Percentiles rank a stretch among this genome's conserved stretches.
phyloP scores from a whole-genome alignment of 2,329 filamentous ascomycete genomes.

The Hortaea sp. region DNA sequence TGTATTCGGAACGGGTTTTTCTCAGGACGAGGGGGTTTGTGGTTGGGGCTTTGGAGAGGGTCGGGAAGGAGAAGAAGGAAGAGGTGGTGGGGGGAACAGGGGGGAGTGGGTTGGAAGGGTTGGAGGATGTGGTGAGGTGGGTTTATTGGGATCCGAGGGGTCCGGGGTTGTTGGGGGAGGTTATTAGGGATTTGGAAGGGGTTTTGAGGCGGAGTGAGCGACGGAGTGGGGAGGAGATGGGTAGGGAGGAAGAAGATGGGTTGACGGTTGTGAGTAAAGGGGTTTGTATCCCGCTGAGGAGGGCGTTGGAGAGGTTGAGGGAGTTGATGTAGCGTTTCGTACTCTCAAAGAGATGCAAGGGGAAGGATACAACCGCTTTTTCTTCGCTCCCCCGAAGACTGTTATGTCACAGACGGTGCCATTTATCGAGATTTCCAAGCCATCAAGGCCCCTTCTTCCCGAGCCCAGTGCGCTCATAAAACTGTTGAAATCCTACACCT shows the following conservation, averaged over 20 bases:
- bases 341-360: too few species aligned
- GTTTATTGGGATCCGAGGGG: constrained; percentile 35
- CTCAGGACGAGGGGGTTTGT: constrained; percentile 16
- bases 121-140: constrained; percentile 44
- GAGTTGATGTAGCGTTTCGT: constrained; percentile 6
- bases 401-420: too few species aligned
- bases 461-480: too few species aligned
- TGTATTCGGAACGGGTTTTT: constrained; percentile 22
- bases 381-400: too few species aligned
- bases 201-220: constrained; percentile 31
- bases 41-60: constrained; percentile 29
- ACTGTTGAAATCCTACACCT: too few species aligned
- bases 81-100: constrained; percentile 1
- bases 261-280: constrained; percentile 39
- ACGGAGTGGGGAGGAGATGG: constrained; percentile 2
- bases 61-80: constrained; percentile 18
- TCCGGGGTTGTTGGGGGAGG: constrained; percentile 32
- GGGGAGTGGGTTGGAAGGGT: constrained; percentile 25
- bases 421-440: too few species aligned
- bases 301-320: constrained; percentile 30
- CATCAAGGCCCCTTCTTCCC: too few species aligned
- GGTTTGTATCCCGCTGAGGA: constrained; percentile 27
- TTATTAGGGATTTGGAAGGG: constrained; percentile 32
- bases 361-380: too few species aligned
- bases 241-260: constrained; percentile 30